Percentiles rank a stretch among this genome's conserved stretches.
These are phyloP conservation scores for Talaromyces sp. DNA, from an alignment of 2,329 filamentous ascomycete genomes.

Conservation along the genomic window DNA sequence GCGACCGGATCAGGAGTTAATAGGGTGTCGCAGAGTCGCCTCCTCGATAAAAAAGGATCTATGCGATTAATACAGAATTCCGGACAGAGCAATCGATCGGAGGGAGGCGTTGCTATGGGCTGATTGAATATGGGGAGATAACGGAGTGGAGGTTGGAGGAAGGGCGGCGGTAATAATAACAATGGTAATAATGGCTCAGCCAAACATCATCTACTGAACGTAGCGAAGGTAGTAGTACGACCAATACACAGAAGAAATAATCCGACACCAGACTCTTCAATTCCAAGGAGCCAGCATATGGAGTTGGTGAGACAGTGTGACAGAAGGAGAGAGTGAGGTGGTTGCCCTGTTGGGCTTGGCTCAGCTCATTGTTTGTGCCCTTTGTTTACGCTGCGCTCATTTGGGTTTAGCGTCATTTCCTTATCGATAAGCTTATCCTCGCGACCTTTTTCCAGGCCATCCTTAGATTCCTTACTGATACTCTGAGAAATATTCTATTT, in stretches of 20 bases:
- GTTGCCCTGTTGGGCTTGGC: constrained; percentile 18
- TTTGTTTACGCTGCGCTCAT: constrained; percentile 18
- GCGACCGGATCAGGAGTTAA: background rate
- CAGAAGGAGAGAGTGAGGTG: background rate
- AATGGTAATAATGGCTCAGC: constrained; percentile 9
- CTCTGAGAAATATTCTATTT: no score
- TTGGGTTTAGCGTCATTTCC: constrained; percentile 12
- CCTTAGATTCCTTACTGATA: no score
- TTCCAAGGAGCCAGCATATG: background rate
- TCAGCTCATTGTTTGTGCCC: constrained; percentile 13
- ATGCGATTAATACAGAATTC: background rate
- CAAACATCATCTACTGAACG: background rate
- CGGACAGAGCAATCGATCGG: background rate
- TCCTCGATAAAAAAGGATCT: background rate
- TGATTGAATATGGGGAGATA: background rate
- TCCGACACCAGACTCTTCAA: background rate
- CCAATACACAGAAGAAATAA: background rate
- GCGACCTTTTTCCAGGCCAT: no score
- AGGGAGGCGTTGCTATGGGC: background rate
- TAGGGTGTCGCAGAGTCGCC: background rate
- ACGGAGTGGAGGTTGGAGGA: background rate
- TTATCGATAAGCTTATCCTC: constrained; percentile 9
- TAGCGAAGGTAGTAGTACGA: background rate
- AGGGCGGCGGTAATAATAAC: constrained; percentile 6
- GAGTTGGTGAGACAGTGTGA: constrained; percentile 8